Conservation (phyloP, 257 asterid genomes). For the Solanum virginianum region DNA sequence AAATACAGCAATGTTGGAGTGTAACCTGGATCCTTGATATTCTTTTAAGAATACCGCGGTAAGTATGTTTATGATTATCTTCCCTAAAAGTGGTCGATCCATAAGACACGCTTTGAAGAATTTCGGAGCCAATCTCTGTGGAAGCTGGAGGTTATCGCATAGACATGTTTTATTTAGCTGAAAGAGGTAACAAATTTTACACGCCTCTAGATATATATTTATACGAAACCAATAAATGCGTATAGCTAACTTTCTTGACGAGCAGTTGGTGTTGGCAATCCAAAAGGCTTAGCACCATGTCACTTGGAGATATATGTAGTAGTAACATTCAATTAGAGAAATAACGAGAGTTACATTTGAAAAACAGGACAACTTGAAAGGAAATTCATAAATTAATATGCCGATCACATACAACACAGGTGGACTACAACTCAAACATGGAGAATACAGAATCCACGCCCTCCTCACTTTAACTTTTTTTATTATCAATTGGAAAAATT, state of each 20-base stretch:
- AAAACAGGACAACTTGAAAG: not conserved
- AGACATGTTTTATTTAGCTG: not conserved
- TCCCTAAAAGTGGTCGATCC: too few species aligned
- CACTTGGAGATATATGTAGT: not conserved
- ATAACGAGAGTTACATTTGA: not conserved
- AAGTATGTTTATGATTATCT: too few species aligned
- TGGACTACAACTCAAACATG: slow-evolving; percentile 9
- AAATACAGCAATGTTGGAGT: not conserved
- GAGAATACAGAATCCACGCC: slow-evolving; percentile 23
- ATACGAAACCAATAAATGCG: too few species aligned
- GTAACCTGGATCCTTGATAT: not conserved
- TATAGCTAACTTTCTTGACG: too few species aligned
- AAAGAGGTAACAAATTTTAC: not conserved
- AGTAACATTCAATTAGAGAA: not conserved
- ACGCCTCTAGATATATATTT: not conserved
- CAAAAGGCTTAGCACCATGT: not conserved
- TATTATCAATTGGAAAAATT: not conserved
- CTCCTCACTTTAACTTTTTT: not conserved
- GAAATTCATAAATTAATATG: not conserved
- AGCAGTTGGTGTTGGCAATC: not conserved
- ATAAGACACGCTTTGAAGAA: not conserved
- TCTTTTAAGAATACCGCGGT: too few species aligned
- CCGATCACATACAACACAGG: not conserved
- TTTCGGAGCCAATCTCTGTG: not conserved
- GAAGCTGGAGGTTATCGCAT: not conserved